These are phyloP conservation scores for Vanrija humicola DNA, from an alignment of 1,284 basidiomycete species.

Conservation along the genomic window DNA sequence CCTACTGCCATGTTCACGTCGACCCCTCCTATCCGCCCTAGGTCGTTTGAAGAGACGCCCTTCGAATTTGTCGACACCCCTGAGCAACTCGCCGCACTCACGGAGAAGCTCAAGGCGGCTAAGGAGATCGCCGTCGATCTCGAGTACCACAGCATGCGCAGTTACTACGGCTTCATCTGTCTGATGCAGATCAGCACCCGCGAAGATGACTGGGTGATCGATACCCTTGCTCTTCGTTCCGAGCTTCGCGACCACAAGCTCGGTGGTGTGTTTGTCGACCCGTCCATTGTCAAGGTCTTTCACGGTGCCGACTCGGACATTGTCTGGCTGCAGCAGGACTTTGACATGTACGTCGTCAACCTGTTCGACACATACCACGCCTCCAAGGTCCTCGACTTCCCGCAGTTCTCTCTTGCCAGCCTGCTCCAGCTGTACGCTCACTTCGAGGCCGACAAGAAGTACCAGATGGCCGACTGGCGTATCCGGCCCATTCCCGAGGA, in stretches of 20 bases:
- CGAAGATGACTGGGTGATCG: slow-evolving; percentile 80
- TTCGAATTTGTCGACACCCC: slow-evolving; percentile 70
- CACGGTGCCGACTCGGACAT: slow-evolving; percentile 95
- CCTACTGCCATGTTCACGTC: slow-evolving; percentile 64
- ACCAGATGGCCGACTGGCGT: slow-evolving; percentile 95
- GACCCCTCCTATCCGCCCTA: slow-evolving; percentile 52
- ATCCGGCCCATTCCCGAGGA: slow-evolving; percentile 82
- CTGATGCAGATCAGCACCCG: slow-evolving; percentile 90
- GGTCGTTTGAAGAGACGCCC: slow-evolving; percentile 64
- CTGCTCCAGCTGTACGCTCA: slow-evolving; percentile 86
- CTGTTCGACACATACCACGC: slow-evolving; percentile 97
- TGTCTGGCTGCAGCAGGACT: slow-evolving; percentile 93
- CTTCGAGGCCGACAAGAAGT: slow-evolving; percentile 91
- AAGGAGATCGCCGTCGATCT: slow-evolving; percentile 88
- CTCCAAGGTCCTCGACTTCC: slow-evolving; percentile 77
- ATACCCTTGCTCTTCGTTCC: slow-evolving; percentile 71
- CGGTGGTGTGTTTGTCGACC: slow-evolving; percentile 71
- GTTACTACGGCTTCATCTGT: slow-evolving; percentile 83
- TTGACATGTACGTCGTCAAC: slow-evolving; percentile 88
- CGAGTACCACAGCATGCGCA: slow-evolving; percentile 84
- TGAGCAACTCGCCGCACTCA: slow-evolving; percentile 59
- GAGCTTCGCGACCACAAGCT: slow-evolving; percentile 58
- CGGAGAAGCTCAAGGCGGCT: slow-evolving; percentile 62
- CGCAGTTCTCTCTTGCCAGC: slow-evolving; percentile 74
- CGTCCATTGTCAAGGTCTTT: slow-evolving; percentile 81